phyloP scores from a whole-genome alignment of 2,329 filamentous ascomycete species.

The Hyphodiscus sp. region DNA sequence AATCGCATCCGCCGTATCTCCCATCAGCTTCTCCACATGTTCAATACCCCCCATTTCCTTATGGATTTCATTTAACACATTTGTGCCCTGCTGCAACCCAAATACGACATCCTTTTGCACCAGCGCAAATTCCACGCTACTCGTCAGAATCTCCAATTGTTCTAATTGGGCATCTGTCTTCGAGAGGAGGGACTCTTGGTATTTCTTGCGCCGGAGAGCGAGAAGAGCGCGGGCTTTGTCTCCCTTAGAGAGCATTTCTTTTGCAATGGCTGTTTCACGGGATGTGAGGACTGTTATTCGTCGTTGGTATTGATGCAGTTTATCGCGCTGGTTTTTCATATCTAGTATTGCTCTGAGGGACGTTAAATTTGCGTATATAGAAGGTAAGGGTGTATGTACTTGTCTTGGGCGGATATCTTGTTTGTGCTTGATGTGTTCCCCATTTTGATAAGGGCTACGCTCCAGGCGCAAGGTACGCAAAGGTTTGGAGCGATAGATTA shows the following conservation, averaged over 20 bases:
- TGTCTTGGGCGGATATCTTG: slow-evolving; percentile 75
- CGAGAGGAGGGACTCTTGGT: slow-evolving; percentile 81
- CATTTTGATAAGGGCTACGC: slow-evolving; percentile 37
- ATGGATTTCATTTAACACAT: slow-evolving; percentile 84
- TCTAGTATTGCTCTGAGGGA: slow-evolving; percentile 79
- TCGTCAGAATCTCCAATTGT: slow-evolving; percentile 82
- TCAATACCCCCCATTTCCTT: slow-evolving; percentile 94
- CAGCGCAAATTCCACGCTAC: slow-evolving; percentile 87
- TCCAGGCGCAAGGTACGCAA: slow-evolving; percentile 1
- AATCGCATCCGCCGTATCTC: slow-evolving; percentile 81
- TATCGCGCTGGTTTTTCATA: slow-evolving; percentile 96
- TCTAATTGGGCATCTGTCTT: slow-evolving; percentile 94
- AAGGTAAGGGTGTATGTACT: slow-evolving; percentile 48
- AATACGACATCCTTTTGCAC: slow-evolving; percentile 96
- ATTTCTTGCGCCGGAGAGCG: slow-evolving; percentile 90
- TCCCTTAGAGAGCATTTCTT: slow-evolving; percentile 70
- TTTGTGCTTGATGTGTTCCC: slow-evolving; percentile 57
- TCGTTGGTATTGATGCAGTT: slow-evolving; percentile 91
- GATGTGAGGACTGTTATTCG: slow-evolving; percentile 80
- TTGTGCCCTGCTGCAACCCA: slow-evolving; percentile 85
- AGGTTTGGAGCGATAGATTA: background rate
- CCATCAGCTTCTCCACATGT: slow-evolving; percentile 90
- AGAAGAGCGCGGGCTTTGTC: slow-evolving; percentile 79
- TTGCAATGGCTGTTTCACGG: slow-evolving; percentile 81
- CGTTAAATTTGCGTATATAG: background rate